Evolutionary conservation across 148 eudicot genomes (phyloP).

Genomic region (Fallopia convolvulus): DNA sequence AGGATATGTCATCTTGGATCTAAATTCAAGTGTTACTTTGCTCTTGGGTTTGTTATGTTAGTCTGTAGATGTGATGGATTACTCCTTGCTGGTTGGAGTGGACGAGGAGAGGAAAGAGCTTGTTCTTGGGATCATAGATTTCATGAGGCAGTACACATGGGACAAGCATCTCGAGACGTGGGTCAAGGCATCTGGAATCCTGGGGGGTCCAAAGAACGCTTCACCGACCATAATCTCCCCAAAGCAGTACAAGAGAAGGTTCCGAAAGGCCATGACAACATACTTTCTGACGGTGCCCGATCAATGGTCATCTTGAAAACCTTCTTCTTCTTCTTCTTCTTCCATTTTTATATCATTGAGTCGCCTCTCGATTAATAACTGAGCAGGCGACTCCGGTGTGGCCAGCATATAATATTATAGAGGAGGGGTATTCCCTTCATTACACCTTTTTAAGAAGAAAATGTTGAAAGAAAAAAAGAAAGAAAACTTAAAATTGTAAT

Average conservation of each 20-base stretch:
- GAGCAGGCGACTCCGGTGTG: slow-evolving; percentile 10
- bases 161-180: slow-evolving; percentile 99
- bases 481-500: background rate
- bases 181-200: slow-evolving; percentile 95
- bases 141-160: slow-evolving; percentile 94
- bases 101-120: slow-evolving; percentile 83
- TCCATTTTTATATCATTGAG: background rate
- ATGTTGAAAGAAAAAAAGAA: background rate
- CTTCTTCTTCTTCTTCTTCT: background rate
- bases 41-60: slow-evolving; percentile 30
- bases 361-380: slow-evolving; percentile 10
- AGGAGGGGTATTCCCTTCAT: slow-evolving; percentile 11
- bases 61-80: slow-evolving; percentile 95
- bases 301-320: slow-evolving; percentile 66
- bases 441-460: background rate
- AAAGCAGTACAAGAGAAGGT: slow-evolving; percentile 81
- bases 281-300: slow-evolving; percentile 92
- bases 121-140: slow-evolving; percentile 87
- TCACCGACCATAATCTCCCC: slow-evolving; percentile 94
- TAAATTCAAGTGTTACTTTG: background rate
- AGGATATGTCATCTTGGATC: background rate
- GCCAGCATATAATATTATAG: background rate
- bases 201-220: slow-evolving; percentile 82
- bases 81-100: slow-evolving; percentile 88
- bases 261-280: slow-evolving; percentile 91